Evolutionary conservation across 2,329 filamentous ascomycete species (phyloP).

Genomic region (Aspergillus texensis): DNA sequence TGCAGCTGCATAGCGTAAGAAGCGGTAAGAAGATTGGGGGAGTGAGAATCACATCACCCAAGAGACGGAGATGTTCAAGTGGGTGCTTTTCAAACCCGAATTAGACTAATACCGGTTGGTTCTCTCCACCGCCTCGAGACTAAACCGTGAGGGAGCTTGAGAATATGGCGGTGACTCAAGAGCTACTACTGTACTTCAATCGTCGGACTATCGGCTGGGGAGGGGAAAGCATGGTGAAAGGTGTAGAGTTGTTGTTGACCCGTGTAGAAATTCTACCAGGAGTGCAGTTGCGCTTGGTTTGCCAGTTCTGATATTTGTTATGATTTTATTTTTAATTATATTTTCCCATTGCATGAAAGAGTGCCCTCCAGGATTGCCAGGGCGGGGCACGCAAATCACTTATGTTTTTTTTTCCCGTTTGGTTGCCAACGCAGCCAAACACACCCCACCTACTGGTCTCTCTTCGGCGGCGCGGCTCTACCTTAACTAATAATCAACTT

Average conservation of each 20-base stretch:
- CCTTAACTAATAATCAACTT: conserved; percentile 1
- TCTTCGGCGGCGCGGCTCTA: neutral
- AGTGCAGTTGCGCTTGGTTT: too few species aligned
- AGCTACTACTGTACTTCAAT: neutral
- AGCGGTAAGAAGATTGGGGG: neutral
- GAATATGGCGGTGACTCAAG: neutral
- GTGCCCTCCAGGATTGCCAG: neutral
- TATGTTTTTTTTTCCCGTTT: neutral
- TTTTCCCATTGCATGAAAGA: neutral
- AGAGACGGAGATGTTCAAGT: neutral
- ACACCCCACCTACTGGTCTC: neutral
- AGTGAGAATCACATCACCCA: neutral
- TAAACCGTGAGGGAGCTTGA: neutral
- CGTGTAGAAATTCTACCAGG: too few species aligned
- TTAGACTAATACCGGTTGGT: neutral
- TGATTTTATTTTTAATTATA: neutral
- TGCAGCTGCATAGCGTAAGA: neutral
- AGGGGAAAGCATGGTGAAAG: too few species aligned
- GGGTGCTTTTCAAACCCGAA: neutral
- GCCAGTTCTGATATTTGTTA: neutral
- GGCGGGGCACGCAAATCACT: neutral
- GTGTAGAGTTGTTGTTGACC: too few species aligned
- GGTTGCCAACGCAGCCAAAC: neutral
- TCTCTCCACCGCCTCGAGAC: neutral
- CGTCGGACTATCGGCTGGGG: neutral